phyloP scores from a whole-genome alignment of 352 stramenopile genomes.

The Phytophthora tentaculata region DNA sequence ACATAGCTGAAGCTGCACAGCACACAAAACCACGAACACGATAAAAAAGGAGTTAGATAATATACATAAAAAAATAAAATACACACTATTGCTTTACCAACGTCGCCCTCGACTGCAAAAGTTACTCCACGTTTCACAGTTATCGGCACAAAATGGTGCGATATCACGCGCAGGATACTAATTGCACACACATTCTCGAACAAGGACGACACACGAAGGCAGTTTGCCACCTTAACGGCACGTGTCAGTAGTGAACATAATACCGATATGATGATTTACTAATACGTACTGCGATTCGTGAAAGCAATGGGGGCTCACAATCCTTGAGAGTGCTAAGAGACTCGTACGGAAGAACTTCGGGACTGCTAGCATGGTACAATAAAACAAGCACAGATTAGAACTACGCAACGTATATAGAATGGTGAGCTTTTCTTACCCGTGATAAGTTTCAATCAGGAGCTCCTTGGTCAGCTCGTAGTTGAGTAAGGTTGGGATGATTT shows the following conservation, averaged over 20 bases:
- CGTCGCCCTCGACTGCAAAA: slow-evolving; percentile 67
- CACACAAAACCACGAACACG: neutral
- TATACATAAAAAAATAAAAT: neutral
- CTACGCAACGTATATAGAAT: too few species aligned
- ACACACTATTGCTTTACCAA: slow-evolving; percentile 39
- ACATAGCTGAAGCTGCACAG: slow-evolving; percentile 75
- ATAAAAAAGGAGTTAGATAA: neutral
- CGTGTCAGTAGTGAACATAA: neutral
- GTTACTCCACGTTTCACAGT: slow-evolving; percentile 55
- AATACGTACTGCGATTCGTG: slow-evolving; percentile 65
- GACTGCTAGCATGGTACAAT: slow-evolving; percentile 38
- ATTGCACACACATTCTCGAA: slow-evolving; percentile 86
- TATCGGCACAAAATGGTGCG: slow-evolving; percentile 78
- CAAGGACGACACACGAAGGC: slow-evolving; percentile 75
- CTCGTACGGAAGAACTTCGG: slow-evolving; percentile 66
- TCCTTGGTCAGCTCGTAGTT: slow-evolving; percentile 72
- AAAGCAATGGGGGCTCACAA: slow-evolving; percentile 63
- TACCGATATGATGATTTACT: neutral
- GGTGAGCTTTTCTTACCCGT: slow-evolving; percentile 54
- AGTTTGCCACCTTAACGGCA: slow-evolving; percentile 70
- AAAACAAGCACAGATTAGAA: slow-evolving; percentile 17
- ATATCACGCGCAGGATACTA: slow-evolving; percentile 77
- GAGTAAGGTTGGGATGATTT: slow-evolving; percentile 68
- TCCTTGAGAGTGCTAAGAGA: slow-evolving; percentile 44
- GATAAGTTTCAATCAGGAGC: slow-evolving; percentile 75